Base-by-base conservation (phyloP, 352 stramenopile genomes). In the Pythium sukuiense region DNA sequence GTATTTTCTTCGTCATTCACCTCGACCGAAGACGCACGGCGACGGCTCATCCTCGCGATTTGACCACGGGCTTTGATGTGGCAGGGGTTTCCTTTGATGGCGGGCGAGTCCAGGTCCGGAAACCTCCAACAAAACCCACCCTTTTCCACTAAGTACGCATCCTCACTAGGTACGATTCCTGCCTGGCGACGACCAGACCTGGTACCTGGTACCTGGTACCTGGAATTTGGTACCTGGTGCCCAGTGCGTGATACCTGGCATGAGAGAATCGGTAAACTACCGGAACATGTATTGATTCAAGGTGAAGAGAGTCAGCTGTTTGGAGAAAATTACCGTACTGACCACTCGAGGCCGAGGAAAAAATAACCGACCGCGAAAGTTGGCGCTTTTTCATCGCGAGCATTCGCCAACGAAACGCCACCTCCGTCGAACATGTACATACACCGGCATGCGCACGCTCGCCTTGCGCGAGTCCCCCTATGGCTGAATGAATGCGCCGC, bases 1-100 rank as follows among this genome's bases (percentile, higher is more conserved):
- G 30, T 1, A 18, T 18, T 57, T 24, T 30, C 12, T 35, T 29
- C 29, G 1, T 39, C 35, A 14, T n/a, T 2, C 14, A 4, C 30
- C 8, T 59, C 45, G 9, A 14, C 55, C 3, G 27, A 20, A 11
- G 62, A 29, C 24, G 33, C 33, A 37, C 55, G 58, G 18, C 29
- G 20, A 24, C 35, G 18, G 55, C 55, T 63, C 54, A 69, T 63
- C 11, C 16, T 32, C 30, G 20, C 30, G 27, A 50, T 29, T 32
- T 37, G 11, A 26, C 0, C 27, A 3, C 49, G 49, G 9, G 45
- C 24, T 37, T n/a, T 62, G 50, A 67, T 57, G 50, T 39, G 20
- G 41, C 20, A 62, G 41, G 39, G 41, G 55, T 55, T 68, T 68
- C 58, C 62, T 56, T 20, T 56, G 32, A 27, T 48, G 45, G 58